Base-by-base conservation (phyloP, 352 stramenopile genomes). In the Aphanomyces euteiches region DNA sequence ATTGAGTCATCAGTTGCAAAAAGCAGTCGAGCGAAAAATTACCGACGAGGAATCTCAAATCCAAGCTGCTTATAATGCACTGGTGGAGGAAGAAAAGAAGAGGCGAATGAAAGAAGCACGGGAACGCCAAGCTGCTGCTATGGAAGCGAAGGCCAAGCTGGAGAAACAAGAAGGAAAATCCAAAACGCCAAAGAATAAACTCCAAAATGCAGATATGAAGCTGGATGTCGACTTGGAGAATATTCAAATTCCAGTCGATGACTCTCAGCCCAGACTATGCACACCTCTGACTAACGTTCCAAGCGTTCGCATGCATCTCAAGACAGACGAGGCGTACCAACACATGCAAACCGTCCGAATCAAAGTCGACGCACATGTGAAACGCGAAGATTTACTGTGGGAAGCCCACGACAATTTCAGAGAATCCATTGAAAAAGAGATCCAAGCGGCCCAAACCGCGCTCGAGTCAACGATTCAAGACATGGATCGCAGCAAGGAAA, bases 21-120 rank as follows among this genome's bases (percentile, higher is more conserved):
- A 59, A 5, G 47, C 15, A 2, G 39, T 70, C 2, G n/a, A 39
- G 1, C 40, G 53, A 12, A 47, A 36, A 8, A 19, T 70, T 28
- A 19, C 36, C 37, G 12, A 12, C 17, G 64, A 70, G 39, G n/a
- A 54, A 2, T 36, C 56, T 7, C 3, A 12, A n/a, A 28, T 70
- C 3, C 41, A 70, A 19, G 64, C 36, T 19, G 64, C 59, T 39
- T 19, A 21, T n/a, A 19, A 70, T n/a, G 47, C 64, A 3, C 41
- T 47, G n/a, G 41, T 70, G 7, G 64, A 54, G 36, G 82, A 83
- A 7, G 83, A 75, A 21, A 76, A 81, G 7, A 82, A 88, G 19
- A 72, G 74, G 7, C 89, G 90, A 19, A 82, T 87, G 47, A 73
- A 72, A 5, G 82, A 93, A 41, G 73, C 82, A 54, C 78, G 90